A percentile compares a stretch with the other conserved stretches of the same genome.
These are phyloP conservation scores for Dothideomycetes sp. DNA, from an alignment of 2,329 filamentous ascomycete species.

Conservation along the genomic window DNA sequence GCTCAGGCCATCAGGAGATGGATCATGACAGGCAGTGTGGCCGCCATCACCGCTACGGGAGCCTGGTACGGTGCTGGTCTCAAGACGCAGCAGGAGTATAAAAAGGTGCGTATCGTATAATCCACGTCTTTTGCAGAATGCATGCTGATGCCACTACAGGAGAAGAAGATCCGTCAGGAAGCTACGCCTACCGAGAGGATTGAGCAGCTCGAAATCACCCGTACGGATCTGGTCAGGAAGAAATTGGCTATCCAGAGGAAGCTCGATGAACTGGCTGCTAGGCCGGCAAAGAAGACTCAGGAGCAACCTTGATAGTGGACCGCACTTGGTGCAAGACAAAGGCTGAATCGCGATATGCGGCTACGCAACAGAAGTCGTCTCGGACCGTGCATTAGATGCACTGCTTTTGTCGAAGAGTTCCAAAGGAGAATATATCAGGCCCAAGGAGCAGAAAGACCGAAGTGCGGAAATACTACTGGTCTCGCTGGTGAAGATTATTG, in stretches of 20 bases:
- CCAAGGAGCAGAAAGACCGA: too few species aligned
- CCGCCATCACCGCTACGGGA: constrained; percentile 45
- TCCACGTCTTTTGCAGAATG: background rate
- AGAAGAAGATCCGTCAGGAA: constrained; percentile 32
- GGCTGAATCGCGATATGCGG: too few species aligned
- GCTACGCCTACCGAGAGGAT: constrained; percentile 44
- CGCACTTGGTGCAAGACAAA: background rate
- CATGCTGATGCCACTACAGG: constrained; percentile 13
- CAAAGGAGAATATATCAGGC: too few species aligned
- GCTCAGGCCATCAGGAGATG: constrained; percentile 31
- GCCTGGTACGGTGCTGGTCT: constrained; percentile 49
- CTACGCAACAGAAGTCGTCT: too few species aligned
- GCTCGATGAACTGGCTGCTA: constrained; percentile 38
- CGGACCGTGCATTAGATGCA: too few species aligned
- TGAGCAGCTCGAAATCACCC: constrained; percentile 39
- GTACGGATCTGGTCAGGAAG: constrained; percentile 39
- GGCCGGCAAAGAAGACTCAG: constrained; percentile 17
- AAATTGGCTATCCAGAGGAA: constrained; percentile 46
- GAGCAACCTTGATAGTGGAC: background rate
- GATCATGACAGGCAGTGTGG: constrained; percentile 43
- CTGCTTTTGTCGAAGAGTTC: too few species aligned
- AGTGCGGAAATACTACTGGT: too few species aligned
- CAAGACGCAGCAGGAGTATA: constrained; percentile 41
- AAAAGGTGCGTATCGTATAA: constrained; percentile 31
- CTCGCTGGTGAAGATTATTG: too few species aligned